These are phyloP conservation scores for Pezicula carpinea DNA, from an alignment of 2,329 filamentous ascomycete species.

Conservation along the genomic window DNA sequence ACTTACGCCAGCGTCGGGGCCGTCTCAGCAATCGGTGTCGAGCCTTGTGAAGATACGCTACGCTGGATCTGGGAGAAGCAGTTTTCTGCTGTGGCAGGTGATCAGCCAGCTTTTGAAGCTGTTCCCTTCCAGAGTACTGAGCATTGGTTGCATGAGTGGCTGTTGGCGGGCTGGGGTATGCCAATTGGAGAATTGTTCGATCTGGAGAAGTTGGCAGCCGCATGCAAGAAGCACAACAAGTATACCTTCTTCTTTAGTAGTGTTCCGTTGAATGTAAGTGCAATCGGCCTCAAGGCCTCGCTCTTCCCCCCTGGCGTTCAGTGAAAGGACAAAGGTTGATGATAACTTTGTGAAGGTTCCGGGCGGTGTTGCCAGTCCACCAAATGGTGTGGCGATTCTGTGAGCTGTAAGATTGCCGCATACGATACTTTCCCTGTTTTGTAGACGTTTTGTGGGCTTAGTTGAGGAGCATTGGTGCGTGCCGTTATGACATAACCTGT, in stretches of 20 bases:
- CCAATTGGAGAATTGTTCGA: conserved; percentile 46
- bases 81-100: conserved; percentile 41
- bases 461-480: too few species aligned
- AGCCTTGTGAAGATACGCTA: conserved; percentile 27
- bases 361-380: conserved; percentile 41
- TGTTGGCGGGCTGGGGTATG: conserved; percentile 46
- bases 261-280: conserved; percentile 48
- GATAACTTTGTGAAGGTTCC: conserved; percentile 21
- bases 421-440: too few species aligned
- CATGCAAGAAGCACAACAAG: conserved; percentile 45
- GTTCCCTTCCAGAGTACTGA: conserved; percentile 26
- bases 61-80: conserved; percentile 41
- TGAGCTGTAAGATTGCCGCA: too few species aligned
- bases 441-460: too few species aligned
- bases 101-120: conserved; percentile 40
- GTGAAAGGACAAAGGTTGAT: background rate
- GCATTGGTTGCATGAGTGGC: conserved; percentile 32
- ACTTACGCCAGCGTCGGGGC: conserved; percentile 21
- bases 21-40: conserved; percentile 31
- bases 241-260: conserved; percentile 62
- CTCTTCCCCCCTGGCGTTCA: background rate
- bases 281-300: background rate
- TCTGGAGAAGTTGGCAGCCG: conserved; percentile 37
- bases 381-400: conserved; percentile 42
- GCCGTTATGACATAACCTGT: too few species aligned